Evolutionary conservation across 2,329 filamentous ascomycete species (phyloP).

Genomic region (Bipolaris zeicola): DNA sequence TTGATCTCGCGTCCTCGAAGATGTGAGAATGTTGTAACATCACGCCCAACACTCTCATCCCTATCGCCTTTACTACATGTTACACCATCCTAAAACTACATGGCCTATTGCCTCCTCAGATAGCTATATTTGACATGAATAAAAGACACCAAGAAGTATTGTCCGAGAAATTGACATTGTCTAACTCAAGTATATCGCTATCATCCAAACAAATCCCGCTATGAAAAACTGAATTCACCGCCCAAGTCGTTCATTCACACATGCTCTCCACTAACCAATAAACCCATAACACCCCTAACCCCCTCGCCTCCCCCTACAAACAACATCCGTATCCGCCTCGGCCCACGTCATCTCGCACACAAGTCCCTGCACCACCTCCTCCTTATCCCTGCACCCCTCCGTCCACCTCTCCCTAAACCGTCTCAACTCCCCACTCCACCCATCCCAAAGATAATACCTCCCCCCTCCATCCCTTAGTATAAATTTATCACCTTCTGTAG

Average conservation of each 20-base stretch:
- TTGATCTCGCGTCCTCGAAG: not conserved
- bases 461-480: constrained; percentile 5
- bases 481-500: constrained; percentile 5
- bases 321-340: constrained; percentile 6
- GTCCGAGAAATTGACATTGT: too few species aligned
- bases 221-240: too few species aligned
- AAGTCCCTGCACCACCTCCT: constrained; percentile 8
- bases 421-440: constrained; percentile 9
- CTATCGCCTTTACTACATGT: too few species aligned
- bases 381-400: constrained; percentile 8
- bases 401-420: constrained; percentile 9
- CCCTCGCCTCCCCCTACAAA: not conserved
- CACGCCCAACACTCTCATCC: too few species aligned
- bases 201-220: too few species aligned
- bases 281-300: too few species aligned
- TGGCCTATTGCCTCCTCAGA: too few species aligned
- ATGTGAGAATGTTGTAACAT: not conserved
- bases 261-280: not conserved
- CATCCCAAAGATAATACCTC: constrained; percentile 14
- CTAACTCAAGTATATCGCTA: too few species aligned
- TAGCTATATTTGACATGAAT: too few species aligned
- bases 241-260: too few species aligned
- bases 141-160: too few species aligned
- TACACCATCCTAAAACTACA: too few species aligned
- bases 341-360: constrained; percentile 8